A percentile compares a stretch with the other conserved stretches of the same genome.
These are phyloP conservation scores for Xylaria sp. DNA, from an alignment of 2,329 filamentous ascomycete genomes.

Conservation along the genomic window DNA sequence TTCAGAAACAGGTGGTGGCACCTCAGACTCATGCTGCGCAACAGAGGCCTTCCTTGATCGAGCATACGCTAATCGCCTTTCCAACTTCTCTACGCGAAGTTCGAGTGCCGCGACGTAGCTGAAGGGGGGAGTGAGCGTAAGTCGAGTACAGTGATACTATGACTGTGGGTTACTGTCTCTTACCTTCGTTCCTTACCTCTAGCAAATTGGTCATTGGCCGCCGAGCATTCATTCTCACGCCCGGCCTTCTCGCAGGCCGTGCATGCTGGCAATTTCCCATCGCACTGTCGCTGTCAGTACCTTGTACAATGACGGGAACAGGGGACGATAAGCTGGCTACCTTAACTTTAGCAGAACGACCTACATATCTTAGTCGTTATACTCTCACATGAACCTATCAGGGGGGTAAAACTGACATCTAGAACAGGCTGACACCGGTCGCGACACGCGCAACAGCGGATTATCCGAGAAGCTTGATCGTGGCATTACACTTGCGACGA, in stretches of 20 bases:
- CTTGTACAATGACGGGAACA: not conserved
- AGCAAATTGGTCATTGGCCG: constrained; percentile 94
- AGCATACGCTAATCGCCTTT: constrained; percentile 73
- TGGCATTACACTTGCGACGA: constrained; percentile 36
- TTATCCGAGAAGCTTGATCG: constrained; percentile 49
- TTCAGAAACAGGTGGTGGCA: constrained; percentile 40
- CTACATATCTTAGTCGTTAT: constrained; percentile 40
- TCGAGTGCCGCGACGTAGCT: constrained; percentile 96
- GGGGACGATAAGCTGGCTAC: constrained; percentile 41
- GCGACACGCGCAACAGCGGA: constrained; percentile 71
- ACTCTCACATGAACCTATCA: constrained; percentile 6
- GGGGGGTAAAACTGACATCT: constrained; percentile 57
- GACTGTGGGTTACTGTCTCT: constrained; percentile 16
- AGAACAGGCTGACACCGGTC: constrained; percentile 79
- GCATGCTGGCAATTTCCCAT: constrained; percentile 93
- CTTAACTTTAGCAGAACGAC: constrained; percentile 91
- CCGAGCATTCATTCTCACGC: constrained; percentile 83
- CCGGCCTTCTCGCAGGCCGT: constrained; percentile 93
- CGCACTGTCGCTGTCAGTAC: constrained; percentile 61
- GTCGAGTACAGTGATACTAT: constrained; percentile 7
- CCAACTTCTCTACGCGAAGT: constrained; percentile 83
- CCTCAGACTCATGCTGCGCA: constrained; percentile 64
- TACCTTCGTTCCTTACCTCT: constrained; percentile 90
- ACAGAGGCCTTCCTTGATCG: constrained; percentile 72
- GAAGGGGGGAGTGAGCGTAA: not conserved